phyloP scores from a whole-genome alignment of 2,329 filamentous ascomycete species.

The Aspergillus sp. region DNA sequence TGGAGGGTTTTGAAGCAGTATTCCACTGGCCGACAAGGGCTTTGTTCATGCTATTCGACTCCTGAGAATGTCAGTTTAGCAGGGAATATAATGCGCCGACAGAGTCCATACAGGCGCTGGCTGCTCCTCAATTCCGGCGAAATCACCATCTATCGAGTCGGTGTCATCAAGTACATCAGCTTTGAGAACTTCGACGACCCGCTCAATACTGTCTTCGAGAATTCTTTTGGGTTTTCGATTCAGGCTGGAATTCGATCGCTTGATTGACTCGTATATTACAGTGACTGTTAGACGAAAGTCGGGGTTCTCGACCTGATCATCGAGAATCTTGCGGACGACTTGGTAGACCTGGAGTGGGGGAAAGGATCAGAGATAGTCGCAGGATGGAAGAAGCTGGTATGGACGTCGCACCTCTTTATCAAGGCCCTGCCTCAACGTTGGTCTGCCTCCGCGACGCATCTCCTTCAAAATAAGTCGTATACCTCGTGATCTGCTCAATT shows the following conservation, averaged over 20 bases:
- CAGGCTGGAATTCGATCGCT: slow-evolving; percentile 82
- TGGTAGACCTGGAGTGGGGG: slow-evolving; percentile 66
- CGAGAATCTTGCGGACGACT: slow-evolving; percentile 75
- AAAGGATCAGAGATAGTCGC: slow-evolving; percentile 14
- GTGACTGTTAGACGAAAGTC: slow-evolving; percentile 60
- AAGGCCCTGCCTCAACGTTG: slow-evolving; percentile 59
- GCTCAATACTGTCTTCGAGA: slow-evolving; percentile 83
- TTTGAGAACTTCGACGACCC: slow-evolving; percentile 74
- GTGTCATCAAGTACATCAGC: slow-evolving; percentile 62
- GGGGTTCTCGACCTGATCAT: slow-evolving; percentile 61
- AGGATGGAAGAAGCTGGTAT: neutral
- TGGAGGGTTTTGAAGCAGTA: slow-evolving; percentile 42
- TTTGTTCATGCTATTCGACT: slow-evolving; percentile 68
- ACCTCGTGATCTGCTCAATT: slow-evolving; percentile 2
- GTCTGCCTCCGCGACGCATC: slow-evolving; percentile 51
- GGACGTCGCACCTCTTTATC: slow-evolving; percentile 62
- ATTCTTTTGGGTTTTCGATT: slow-evolving; percentile 80
- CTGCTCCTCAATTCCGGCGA: slow-evolving; percentile 53
- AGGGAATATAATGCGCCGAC: neutral
- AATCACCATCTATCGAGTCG: slow-evolving; percentile 55
- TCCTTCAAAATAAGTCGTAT: slow-evolving; percentile 11
- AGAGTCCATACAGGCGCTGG: slow-evolving; percentile 31
- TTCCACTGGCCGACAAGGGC: slow-evolving; percentile 66
- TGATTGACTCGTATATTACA: slow-evolving; percentile 77
- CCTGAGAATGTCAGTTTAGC: slow-evolving; percentile 40